These are phyloP conservation scores for Lepidium africanum DNA, from an alignment of 345 rosid species.

Conservation along the genomic window DNA sequence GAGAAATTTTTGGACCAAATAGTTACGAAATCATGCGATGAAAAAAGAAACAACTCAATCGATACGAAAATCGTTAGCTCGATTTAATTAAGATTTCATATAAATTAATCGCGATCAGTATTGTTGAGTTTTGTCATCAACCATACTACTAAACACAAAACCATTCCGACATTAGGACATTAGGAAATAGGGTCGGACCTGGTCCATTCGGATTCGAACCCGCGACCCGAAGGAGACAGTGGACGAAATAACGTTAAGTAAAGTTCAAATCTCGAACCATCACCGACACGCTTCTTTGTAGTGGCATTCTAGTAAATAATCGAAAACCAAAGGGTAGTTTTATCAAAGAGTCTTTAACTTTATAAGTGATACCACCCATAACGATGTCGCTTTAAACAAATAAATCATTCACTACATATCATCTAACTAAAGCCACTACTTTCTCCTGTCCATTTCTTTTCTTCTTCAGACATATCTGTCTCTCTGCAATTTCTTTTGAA, in stretches of 20 bases:
- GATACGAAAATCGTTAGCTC: no score
- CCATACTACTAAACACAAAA: no score
- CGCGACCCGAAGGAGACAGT: background rate
- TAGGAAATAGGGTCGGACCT: no score
- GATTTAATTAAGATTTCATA: no score
- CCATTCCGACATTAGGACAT: no score
- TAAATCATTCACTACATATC: background rate
- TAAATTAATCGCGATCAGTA: no score
- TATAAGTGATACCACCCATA: background rate
- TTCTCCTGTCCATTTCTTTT: background rate
- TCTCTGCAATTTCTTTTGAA: background rate
- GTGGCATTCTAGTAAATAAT: background rate
- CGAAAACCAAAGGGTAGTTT: background rate
- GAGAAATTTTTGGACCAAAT: no score
- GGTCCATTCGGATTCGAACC: no score
- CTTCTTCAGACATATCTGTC: background rate
- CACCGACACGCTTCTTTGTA: conserved; percentile 7
- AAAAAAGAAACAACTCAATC: no score
- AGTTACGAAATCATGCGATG: no score
- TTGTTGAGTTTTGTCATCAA: no score
- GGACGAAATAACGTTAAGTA: background rate
- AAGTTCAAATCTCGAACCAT: background rate
- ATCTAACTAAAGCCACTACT: background rate
- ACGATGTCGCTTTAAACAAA: background rate
- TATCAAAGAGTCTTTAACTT: background rate